These are phyloP conservation scores for Colletotrichum incanum DNA, from an alignment of 2,329 filamentous ascomycete species.

Conservation along the genomic window DNA sequence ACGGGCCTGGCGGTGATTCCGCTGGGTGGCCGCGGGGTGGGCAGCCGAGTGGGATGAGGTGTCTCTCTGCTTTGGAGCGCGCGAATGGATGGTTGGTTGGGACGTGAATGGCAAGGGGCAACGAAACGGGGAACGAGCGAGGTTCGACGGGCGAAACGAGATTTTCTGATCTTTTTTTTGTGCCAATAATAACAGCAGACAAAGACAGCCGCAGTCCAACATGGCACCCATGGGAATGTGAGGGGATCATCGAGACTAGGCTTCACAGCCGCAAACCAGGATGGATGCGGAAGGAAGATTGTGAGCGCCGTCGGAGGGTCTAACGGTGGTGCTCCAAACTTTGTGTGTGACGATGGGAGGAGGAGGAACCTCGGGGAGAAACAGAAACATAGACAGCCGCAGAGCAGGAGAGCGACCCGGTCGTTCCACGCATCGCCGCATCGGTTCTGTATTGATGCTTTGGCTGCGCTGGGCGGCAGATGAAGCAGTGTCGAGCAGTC, in stretches of 20 bases:
- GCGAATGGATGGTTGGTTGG: neutral
- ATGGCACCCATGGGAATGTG: neutral
- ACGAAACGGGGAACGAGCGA: neutral
- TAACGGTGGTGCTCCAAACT: neutral
- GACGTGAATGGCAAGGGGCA: neutral
- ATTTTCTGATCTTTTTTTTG: neutral
- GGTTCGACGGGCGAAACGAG: neutral
- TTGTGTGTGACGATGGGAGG: neutral
- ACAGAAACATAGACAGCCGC: neutral
- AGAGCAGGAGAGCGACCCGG: neutral
- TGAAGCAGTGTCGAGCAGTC: constrained; percentile 29
- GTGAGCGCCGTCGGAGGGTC: neutral
- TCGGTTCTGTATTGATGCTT: neutral
- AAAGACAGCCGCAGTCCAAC: neutral
- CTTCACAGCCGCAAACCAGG: neutral
- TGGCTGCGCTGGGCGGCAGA: constrained; percentile 7
- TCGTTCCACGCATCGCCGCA: neutral
- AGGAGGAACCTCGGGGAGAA: neutral
- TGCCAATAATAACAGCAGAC: constrained; percentile 4
- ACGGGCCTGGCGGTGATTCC: neutral
- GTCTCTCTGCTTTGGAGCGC: neutral
- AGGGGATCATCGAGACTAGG: neutral
- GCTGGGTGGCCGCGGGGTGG: constrained; percentile 1
- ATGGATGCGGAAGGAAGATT: neutral
- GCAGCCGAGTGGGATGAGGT: neutral